Conservation (phyloP, 1,139 yeast species). For the Schwanniomyces etchellsii region DNA sequence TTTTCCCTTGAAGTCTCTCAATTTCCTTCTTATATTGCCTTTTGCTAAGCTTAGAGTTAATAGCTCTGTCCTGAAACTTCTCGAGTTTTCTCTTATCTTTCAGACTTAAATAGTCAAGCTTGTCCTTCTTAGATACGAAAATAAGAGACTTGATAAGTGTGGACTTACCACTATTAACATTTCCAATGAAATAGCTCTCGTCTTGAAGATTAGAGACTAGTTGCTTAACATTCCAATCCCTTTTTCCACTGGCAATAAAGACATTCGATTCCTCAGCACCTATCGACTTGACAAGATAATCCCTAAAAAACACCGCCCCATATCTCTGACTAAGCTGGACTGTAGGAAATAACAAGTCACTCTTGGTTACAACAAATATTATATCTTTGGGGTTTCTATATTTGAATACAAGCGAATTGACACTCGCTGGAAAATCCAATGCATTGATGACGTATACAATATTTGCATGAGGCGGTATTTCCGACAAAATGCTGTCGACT, state of each 20-base stretch:
- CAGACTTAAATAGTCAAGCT: slow-evolving; percentile 6
- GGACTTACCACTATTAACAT: slow-evolving; percentile 75
- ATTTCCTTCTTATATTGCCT: slow-evolving; percentile 5
- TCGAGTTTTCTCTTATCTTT: slow-evolving; percentile 10
- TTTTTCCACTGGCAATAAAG: slow-evolving; percentile 42
- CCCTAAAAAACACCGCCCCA: slow-evolving; percentile 38
- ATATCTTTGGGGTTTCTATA: slow-evolving; percentile 30
- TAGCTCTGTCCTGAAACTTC: slow-evolving; percentile 14
- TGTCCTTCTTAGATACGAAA: slow-evolving; percentile 15
- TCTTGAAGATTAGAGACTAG: slow-evolving; percentile 31
- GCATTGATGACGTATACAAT: slow-evolving; percentile 61
- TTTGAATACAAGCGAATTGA: slow-evolving; percentile 34
- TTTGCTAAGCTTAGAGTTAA: slow-evolving; percentile 8
- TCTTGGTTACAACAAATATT: slow-evolving; percentile 51
- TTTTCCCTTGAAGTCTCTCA: slow-evolving; percentile 10
- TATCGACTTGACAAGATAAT: slow-evolving; percentile 33
- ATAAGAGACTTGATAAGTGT: slow-evolving; percentile 51
- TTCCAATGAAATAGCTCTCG: slow-evolving; percentile 58
- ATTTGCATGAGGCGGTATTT: slow-evolving; percentile 44
- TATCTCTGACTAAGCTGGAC: slow-evolving; percentile 28
- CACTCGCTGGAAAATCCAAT: slow-evolving; percentile 64
- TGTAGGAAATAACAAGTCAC: slow-evolving; percentile 46
- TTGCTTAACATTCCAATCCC: slow-evolving; percentile 46
- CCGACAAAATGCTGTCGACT: slow-evolving; percentile 28
- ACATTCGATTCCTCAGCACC: slow-evolving; percentile 42